Percentiles rank a stretch among this genome's conserved stretches.
phyloP scores from a whole-genome alignment of 331 rosid genomes.

The Malus hybrid region DNA sequence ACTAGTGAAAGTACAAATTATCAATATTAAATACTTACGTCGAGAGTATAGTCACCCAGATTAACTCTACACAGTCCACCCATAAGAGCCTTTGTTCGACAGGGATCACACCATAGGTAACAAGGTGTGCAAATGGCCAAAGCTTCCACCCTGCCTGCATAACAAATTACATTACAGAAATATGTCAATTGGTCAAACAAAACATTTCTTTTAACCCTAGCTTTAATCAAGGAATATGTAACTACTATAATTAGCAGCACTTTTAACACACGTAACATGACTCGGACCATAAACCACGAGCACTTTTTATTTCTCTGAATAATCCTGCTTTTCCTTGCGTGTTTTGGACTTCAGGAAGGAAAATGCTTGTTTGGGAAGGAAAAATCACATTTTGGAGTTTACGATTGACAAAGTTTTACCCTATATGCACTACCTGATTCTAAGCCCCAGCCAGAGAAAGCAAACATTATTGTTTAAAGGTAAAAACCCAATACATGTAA shows the following conservation, averaged over 20 bases:
- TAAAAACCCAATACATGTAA: background rate
- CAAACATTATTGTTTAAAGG: background rate
- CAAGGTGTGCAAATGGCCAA: constrained; percentile 97
- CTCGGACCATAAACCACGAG: background rate
- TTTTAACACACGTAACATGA: background rate
- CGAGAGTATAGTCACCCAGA: constrained; percentile 98
- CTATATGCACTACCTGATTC: background rate
- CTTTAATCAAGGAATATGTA: background rate
- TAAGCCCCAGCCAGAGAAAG: background rate
- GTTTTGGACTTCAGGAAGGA: background rate
- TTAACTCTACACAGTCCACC: constrained; percentile 89
- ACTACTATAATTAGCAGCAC: background rate
- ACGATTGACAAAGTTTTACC: background rate
- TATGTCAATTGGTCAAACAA: constrained; percentile 1
- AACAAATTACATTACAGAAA: constrained; percentile 13
- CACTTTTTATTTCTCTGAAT: background rate
- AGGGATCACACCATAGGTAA: constrained; percentile 92
- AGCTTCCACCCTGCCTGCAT: constrained; percentile 97
- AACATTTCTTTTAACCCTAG: background rate
- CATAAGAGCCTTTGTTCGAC: constrained; percentile 95
- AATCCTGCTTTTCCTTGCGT: background rate
- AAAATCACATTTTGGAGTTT: background rate
- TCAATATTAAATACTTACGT: constrained; percentile 47
- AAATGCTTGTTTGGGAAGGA: background rate
- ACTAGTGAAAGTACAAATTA: constrained; percentile 3